These are phyloP conservation scores for Conticribra weissflogii DNA, from an alignment of 108 stramenopile genomes.

Conservation along the genomic window DNA sequence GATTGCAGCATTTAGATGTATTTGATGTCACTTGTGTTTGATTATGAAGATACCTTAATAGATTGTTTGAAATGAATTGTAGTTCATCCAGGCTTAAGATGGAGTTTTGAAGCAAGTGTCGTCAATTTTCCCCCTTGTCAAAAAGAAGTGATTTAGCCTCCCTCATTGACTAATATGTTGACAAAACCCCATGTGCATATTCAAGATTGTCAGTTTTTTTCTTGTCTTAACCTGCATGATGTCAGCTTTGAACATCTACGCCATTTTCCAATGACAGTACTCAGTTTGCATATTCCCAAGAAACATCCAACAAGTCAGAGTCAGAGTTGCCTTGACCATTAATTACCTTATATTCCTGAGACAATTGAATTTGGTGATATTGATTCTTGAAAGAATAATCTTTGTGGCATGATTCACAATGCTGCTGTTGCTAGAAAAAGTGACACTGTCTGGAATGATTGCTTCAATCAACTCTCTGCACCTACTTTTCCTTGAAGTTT, in stretches of 20 bases:
- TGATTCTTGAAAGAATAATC: too few species aligned
- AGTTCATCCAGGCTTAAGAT: not conserved
- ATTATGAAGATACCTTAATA: not conserved
- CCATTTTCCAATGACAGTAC: not conserved
- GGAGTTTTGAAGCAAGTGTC: not conserved
- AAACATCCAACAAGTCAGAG: not conserved
- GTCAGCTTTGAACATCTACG: not conserved
- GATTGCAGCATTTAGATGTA: conserved; percentile 1
- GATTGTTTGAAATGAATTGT: not conserved
- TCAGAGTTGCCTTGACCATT: not conserved
- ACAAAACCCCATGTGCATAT: not conserved
- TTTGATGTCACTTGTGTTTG: not conserved
- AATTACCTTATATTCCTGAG: too few species aligned
- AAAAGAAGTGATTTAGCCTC: too few species aligned
- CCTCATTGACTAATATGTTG: not conserved
- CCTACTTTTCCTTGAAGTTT: too few species aligned
- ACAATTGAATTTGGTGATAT: too few species aligned
- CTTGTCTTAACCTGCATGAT: not conserved
- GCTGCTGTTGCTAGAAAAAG: too few species aligned
- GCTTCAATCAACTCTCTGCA: too few species aligned
- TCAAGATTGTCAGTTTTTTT: not conserved
- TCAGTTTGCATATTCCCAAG: not conserved
- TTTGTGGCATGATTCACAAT: too few species aligned
- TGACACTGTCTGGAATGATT: too few species aligned
- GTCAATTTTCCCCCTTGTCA: not conserved